phyloP scores from a whole-genome alignment of 2,329 filamentous ascomycete species.

The Akanthomyces uredinophilus region DNA sequence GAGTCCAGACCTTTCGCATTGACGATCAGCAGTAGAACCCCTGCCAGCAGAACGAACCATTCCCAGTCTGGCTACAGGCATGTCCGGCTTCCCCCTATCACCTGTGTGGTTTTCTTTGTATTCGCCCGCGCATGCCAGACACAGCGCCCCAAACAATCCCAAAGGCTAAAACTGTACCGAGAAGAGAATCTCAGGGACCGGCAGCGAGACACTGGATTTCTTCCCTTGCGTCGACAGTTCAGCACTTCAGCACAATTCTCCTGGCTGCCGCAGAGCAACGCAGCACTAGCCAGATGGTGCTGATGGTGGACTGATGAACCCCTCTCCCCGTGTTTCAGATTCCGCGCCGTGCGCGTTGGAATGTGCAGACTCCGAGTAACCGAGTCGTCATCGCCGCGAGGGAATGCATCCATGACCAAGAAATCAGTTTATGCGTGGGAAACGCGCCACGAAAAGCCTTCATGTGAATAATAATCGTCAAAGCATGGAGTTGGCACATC shows the following conservation, averaged over 20 bases:
- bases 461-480: background rate
- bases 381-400: background rate
- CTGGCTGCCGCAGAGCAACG: background rate
- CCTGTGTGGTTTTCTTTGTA: background rate
- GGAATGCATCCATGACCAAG: background rate
- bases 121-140: background rate
- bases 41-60: background rate
- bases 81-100: background rate
- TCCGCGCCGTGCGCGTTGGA: background rate
- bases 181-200: background rate
- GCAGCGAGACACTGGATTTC: background rate
- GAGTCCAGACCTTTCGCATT: constrained; percentile 11
- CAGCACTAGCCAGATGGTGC: background rate
- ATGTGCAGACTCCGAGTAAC: background rate
- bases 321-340: constrained; percentile 12
- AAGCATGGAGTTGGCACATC: too few relatives aligned
- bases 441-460: background rate
- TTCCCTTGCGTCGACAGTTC: background rate
- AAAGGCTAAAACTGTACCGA: background rate
- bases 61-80: background rate
- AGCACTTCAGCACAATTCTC: background rate
- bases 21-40: constrained; percentile 7
- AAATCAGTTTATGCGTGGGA: background rate
- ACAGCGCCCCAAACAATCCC: background rate
- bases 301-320: background rate